Evolutionary conservation across 1,284 basidiomycete genomes (phyloP).

Genomic region (Polyporus tsugae): DNA sequence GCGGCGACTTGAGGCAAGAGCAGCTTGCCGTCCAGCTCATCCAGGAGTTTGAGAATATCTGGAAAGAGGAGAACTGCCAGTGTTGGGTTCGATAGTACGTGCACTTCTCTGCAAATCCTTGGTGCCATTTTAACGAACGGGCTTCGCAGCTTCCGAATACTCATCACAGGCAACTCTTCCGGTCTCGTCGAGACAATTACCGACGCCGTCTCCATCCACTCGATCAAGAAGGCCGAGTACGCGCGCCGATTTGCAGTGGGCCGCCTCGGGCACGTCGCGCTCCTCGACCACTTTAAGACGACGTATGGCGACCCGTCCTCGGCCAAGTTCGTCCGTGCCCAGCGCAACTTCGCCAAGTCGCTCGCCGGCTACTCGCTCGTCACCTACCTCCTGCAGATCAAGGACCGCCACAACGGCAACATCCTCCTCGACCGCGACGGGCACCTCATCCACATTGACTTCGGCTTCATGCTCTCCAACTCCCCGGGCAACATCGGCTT

Average conservation of each 20-base stretch:
- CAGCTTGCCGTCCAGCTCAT: slow-evolving; percentile 97
- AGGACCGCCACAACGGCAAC: slow-evolving; percentile 99
- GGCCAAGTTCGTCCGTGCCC: slow-evolving; percentile 85
- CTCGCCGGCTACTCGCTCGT: slow-evolving; percentile 96
- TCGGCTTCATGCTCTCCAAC: slow-evolving; percentile 98
- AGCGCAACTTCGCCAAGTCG: slow-evolving; percentile 93
- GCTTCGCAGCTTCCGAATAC: slow-evolving; percentile 66
- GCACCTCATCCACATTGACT: slow-evolving; percentile 96
- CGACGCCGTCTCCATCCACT: slow-evolving; percentile 98
- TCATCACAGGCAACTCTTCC: slow-evolving; percentile 93
- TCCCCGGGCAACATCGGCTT: slow-evolving; percentile 98
- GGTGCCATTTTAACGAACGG: not conserved
- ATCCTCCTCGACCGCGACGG: slow-evolving; percentile 96
- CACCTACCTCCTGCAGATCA: slow-evolving; percentile 96
- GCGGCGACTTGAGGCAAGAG: slow-evolving; percentile 96
- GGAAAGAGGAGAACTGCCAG: slow-evolving; percentile 90
- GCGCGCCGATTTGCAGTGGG: slow-evolving; percentile 86
- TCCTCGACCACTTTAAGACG: slow-evolving; percentile 92
- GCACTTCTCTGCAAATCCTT: not conserved
- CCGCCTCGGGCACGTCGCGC: slow-evolving; percentile 83
- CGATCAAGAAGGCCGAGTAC: slow-evolving; percentile 99
- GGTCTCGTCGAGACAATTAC: slow-evolving; percentile 96
- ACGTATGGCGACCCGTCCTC: slow-evolving; percentile 92
- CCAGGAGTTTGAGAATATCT: slow-evolving; percentile 92
- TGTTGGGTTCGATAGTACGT: slow-evolving; percentile 95